Percentiles rank a stretch among this genome's conserved stretches.
phyloP scores from a whole-genome alignment of 768 basidiomycete species.

The Nidularia pulvinata region DNA sequence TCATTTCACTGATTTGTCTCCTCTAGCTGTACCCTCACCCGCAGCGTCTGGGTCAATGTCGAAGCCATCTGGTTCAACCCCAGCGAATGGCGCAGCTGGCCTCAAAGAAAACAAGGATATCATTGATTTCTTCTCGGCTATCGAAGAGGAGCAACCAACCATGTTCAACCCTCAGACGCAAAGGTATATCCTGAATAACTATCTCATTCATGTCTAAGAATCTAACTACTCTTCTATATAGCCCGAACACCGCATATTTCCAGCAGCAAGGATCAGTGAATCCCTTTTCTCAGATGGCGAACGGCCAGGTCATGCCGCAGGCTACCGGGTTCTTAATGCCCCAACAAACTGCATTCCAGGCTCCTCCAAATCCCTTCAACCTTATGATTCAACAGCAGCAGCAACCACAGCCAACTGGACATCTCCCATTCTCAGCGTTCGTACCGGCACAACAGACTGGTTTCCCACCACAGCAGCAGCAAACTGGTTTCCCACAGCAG shows the following conservation, averaged over 20 bases:
- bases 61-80: conserved; percentile 9
- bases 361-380: conserved; percentile 42
- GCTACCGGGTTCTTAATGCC: conserved; percentile 56
- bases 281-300: conserved; percentile 70
- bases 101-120: conserved; percentile 48
- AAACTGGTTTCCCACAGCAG: conserved; percentile 21
- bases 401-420: conserved; percentile 38
- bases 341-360: conserved; percentile 42
- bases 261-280: conserved; percentile 66
- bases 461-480: conserved; percentile 8
- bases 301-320: conserved; percentile 46
- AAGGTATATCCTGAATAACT: conserved; percentile 34
- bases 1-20: background rate
- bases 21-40: conserved; percentile 1
- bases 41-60: conserved; percentile 11
- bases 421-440: conserved; percentile 55
- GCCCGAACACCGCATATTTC: conserved; percentile 29
- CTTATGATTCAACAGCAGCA: conserved; percentile 30
- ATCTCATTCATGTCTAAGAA: no score
- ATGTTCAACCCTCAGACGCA: conserved; percentile 66
- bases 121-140: conserved; percentile 87
- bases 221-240: background rate
- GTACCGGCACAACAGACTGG: conserved; percentile 38
- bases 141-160: conserved; percentile 80
- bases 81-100: conserved; percentile 4